Evolutionary conservation across 2,329 filamentous ascomycete genomes (phyloP).

Genomic region (Colletotrichum viniferum): DNA sequence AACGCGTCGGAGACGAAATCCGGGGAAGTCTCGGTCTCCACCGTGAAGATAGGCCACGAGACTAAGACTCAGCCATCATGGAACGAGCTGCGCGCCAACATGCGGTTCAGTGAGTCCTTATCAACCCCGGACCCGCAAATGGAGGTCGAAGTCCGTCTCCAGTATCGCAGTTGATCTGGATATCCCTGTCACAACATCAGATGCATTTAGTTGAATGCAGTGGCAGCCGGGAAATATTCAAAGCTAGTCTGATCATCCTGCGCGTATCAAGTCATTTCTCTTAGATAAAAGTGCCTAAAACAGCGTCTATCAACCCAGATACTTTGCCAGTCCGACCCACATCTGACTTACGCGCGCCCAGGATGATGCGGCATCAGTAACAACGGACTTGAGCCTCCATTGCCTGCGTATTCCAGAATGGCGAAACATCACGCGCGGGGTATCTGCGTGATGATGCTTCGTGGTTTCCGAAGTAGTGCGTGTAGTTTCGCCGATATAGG

Average conservation of each 20-base stretch:
- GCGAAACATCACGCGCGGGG: background rate
- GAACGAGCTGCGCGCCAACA: background rate
- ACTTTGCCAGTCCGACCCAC: background rate
- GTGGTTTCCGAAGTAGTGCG: background rate
- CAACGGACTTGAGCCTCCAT: constrained; percentile 1
- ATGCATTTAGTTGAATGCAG: background rate
- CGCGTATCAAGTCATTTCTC: background rate
- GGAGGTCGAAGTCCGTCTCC: background rate
- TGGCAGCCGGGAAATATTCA: background rate
- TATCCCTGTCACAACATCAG: background rate
- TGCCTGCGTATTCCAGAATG: background rate
- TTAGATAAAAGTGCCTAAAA: background rate
- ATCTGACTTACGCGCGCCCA: background rate
- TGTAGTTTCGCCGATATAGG: background rate
- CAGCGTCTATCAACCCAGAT: background rate
- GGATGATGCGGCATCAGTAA: background rate
- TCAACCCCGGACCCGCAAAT: constrained; percentile 5
- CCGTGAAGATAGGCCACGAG: background rate
- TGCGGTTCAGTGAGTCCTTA: background rate
- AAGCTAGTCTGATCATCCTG: background rate
- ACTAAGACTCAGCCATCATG: background rate
- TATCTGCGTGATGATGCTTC: background rate
- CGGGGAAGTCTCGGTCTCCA: background rate
- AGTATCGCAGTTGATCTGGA: background rate
- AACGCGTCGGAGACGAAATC: background rate